Evolutionary conservation across 2,329 filamentous ascomycete species (phyloP).

Genomic region (Fusarium fracticaudum): DNA sequence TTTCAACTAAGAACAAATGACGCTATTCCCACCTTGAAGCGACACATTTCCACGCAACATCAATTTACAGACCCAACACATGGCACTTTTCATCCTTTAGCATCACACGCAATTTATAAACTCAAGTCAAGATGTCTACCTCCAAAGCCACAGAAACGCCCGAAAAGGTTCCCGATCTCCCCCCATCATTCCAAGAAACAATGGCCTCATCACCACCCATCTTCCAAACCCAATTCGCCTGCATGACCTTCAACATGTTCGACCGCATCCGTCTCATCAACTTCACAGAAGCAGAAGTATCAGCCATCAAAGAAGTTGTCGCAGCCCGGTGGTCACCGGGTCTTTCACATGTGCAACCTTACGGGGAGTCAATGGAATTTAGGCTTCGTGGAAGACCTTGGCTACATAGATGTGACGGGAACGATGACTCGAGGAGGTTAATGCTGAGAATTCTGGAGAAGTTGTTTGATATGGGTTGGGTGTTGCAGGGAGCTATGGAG

Average conservation of each 20-base stretch:
- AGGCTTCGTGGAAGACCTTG: conserved; percentile 6
- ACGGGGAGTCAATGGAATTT: conserved; percentile 12
- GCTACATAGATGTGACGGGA: neutral
- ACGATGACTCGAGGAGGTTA: conserved; percentile 18
- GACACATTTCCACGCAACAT: neutral
- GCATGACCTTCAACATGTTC: conserved; percentile 3
- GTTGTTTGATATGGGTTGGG: conserved; percentile 20
- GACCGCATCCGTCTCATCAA: conserved; percentile 21
- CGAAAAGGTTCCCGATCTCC: neutral
- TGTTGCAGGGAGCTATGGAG: conserved; percentile 14
- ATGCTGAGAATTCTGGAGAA: conserved; percentile 12
- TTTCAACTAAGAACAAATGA: neutral
- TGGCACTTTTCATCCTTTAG: too few species aligned
- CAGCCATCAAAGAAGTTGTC: neutral
- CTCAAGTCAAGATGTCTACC: neutral
- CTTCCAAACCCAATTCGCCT: conserved; percentile 15
- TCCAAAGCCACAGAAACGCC: neutral
- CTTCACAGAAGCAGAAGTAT: conserved; percentile 1
- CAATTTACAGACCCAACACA: neutral
- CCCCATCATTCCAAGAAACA: conserved; percentile 24
- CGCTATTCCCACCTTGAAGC: neutral
- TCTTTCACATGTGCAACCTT: neutral
- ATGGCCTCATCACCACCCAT: neutral
- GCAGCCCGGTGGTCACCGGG: neutral
- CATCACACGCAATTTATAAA: too few species aligned